Evolutionary conservation across 2,329 filamentous ascomycete genomes (phyloP).

Genomic region (Clarireedia homoeocarpa): DNA sequence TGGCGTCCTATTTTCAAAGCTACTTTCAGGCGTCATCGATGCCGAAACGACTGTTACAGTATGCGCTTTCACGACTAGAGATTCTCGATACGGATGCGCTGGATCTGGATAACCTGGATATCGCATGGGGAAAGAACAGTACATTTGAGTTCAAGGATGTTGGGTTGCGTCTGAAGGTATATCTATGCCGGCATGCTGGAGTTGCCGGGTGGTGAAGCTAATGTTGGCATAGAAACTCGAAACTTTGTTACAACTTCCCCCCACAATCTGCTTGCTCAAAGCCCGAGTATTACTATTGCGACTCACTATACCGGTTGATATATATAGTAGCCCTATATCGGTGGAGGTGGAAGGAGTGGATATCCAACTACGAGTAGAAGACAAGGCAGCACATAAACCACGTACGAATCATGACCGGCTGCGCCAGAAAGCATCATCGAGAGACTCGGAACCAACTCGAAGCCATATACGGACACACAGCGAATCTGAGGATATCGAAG

Average conservation of each 20-base stretch:
- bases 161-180: slow-evolving; percentile 68
- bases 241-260: slow-evolving; percentile 64
- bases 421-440: slow-evolving; percentile 24
- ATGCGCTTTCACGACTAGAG: slow-evolving; percentile 75
- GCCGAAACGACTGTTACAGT: slow-evolving; percentile 83
- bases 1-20: slow-evolving; percentile 30
- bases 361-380: slow-evolving; percentile 52
- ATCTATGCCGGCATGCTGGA: slow-evolving; percentile 20
- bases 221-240: slow-evolving; percentile 62
- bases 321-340: slow-evolving; percentile 75
- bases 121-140: slow-evolving; percentile 73
- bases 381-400: slow-evolving; percentile 19
- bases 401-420: slow-evolving; percentile 28
- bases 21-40: slow-evolving; percentile 49
- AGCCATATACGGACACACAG: slow-evolving; percentile 2
- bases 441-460: not conserved
- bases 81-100: slow-evolving; percentile 81
- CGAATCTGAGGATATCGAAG: not conserved
- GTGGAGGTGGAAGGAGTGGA: slow-evolving; percentile 78
- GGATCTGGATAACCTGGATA: slow-evolving; percentile 77
- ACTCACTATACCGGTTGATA: slow-evolving; percentile 78
- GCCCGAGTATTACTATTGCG: slow-evolving; percentile 71
- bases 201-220: not conserved
- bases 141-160: slow-evolving; percentile 84
- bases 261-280: slow-evolving; percentile 60